Evolutionary conservation across 2,329 filamentous ascomycete species (phyloP).

Genomic region (Aspergillus fischeri): DNA sequence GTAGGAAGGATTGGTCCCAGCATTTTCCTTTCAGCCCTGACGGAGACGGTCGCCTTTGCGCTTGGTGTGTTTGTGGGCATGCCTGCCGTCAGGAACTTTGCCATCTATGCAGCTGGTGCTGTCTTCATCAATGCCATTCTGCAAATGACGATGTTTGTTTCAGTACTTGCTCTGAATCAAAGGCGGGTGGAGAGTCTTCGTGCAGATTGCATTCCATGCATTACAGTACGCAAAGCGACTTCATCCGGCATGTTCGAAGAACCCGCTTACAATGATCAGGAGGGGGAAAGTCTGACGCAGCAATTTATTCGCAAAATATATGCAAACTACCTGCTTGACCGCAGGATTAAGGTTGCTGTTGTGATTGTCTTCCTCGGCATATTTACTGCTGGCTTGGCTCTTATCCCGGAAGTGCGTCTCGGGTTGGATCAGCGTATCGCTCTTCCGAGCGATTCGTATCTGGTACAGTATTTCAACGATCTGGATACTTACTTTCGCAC

Average conservation of each 20-base stretch:
- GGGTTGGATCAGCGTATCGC: slow-evolving; percentile 93
- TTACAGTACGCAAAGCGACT: slow-evolving; percentile 73
- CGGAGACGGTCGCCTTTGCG: slow-evolving; percentile 89
- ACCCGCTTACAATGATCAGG: slow-evolving; percentile 63
- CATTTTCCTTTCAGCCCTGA: slow-evolving; percentile 89
- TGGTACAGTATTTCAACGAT: slow-evolving; percentile 96
- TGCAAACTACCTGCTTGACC: slow-evolving; percentile 74
- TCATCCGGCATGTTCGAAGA: slow-evolving; percentile 61
- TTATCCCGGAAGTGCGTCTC: slow-evolving; percentile 79
- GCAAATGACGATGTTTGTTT: slow-evolving; percentile 95
- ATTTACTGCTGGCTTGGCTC: slow-evolving; percentile 77
- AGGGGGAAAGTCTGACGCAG: slow-evolving; percentile 79
- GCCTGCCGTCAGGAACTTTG: slow-evolving; percentile 97
- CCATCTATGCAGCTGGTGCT: slow-evolving; percentile 89
- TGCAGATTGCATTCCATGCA: slow-evolving; percentile 87
- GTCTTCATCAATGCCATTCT: slow-evolving; percentile 96
- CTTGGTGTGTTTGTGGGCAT: slow-evolving; percentile 92
- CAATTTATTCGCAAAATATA: slow-evolving; percentile 87
- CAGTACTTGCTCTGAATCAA: slow-evolving; percentile 87
- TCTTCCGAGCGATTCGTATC: slow-evolving; percentile 86
- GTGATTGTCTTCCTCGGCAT: slow-evolving; percentile 80
- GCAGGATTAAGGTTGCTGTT: slow-evolving; percentile 72
- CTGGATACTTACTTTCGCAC: slow-evolving; percentile 87
- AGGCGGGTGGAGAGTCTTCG: slow-evolving; percentile 81
- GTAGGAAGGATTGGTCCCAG: slow-evolving; percentile 96